Evolutionary conservation across 1,139 yeast genomes (phyloP).

Genomic region (Yamadazyma triangularis): DNA sequence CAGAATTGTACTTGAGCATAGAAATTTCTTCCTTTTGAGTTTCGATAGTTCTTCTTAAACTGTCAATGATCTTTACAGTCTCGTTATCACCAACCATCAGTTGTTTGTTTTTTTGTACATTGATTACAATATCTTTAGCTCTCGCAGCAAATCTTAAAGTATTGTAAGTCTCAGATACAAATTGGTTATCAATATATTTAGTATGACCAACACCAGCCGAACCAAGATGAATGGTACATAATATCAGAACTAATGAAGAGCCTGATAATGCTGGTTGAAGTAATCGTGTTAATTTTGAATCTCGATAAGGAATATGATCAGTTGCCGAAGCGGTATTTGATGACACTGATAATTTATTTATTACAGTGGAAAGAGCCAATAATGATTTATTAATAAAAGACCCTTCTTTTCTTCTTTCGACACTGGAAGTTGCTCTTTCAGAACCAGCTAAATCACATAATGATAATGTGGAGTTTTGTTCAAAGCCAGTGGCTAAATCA

Average conservation of each 20-base stretch:
- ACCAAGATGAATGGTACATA: constrained; percentile 79
- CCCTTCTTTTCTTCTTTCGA: constrained; percentile 87
- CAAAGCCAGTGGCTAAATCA: constrained; percentile 35
- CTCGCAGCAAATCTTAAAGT: constrained; percentile 90
- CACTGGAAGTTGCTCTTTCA: constrained; percentile 80
- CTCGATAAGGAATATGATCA: constrained; percentile 84
- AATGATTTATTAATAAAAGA: constrained; percentile 87
- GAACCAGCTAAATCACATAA: constrained; percentile 96
- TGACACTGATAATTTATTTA: constrained; percentile 60
- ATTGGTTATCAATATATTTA: constrained; percentile 27
- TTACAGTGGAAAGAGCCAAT: constrained; percentile 84
- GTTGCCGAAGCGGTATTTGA: constrained; percentile 19
- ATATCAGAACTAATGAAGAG: constrained; percentile 74
- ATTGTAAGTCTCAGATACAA: constrained; percentile 74
- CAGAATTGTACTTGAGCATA: constrained; percentile 16
- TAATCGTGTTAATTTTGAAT: constrained; percentile 82
- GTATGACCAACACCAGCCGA: constrained; percentile 14
- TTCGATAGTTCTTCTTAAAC: constrained; percentile 42
- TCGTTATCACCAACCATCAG: constrained; percentile 30
- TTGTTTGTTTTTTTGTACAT: constrained; percentile 54
- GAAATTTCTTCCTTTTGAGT: constrained; percentile 38
- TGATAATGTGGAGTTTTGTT: constrained; percentile 62
- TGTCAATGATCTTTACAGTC: constrained; percentile 42
- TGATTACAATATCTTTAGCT: constrained; percentile 78
- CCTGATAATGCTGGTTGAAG: constrained; percentile 93